Evolutionary conservation across 1,284 basidiomycete species (phyloP), one percentile per base, ranked within the genome.

Genomic region (Trametes sp.): DNA sequence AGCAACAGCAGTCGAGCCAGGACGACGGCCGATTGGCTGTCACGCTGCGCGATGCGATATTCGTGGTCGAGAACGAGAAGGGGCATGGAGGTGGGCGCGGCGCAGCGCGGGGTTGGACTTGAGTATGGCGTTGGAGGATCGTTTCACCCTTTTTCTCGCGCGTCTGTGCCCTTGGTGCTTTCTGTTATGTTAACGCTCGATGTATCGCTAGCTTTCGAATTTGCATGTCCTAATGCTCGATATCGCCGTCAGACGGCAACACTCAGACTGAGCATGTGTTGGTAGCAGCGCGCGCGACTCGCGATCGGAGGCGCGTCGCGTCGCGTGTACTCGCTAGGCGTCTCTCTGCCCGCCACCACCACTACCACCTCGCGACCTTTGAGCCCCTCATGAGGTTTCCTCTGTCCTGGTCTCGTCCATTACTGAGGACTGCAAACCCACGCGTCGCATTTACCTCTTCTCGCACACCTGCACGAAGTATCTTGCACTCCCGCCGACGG

Each of bases 71-170:
- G 72, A 89, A 85, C 67, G 92, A 94, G 74, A 78, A 85, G 50
- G 91, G 90, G 6, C 92, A 93, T 74, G 92, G 91, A 28, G 91
- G 87, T 41, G 91, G 92, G 13, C 79, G 85, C 60, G 91, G 91
- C 4, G 83, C 89, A 46, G 90, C 89, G 24, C 78, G 82, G 45
- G 88, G 88, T 42, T 92, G 88, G 89, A 84, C 84, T 48, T 88
- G 74, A 66, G 54, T 31, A 24, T 16, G 28, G 31, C 24, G 26
- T n/a, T 38, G 26, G 29, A 23, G 35, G 16, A 9, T 24, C 29
- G 19, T n/a, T 29, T 11, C 2, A 13, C 16, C n/a, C 36, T 26
- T n/a, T 54, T 10, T n/a, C 7, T 16, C 21, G 33, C 45, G 29
- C 28, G 36, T 33, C 5, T 46, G 28, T 24, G 24, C 38, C 10